phyloP scores from a whole-genome alignment of 345 rosid species.

The Populus nigra region DNA sequence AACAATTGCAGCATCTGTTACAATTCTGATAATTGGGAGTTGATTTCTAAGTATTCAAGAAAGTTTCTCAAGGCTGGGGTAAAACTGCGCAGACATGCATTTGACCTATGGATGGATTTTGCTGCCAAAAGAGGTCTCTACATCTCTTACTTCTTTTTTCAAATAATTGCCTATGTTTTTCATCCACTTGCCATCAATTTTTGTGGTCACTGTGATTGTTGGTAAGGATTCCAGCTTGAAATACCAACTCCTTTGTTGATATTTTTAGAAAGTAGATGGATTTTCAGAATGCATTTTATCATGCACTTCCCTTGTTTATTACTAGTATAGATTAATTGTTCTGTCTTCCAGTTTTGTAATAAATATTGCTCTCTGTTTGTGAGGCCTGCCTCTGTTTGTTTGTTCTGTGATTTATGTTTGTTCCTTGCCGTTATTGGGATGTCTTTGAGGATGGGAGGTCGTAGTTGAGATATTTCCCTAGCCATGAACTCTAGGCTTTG shows the following conservation, averaged over 20 bases:
- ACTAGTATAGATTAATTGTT: background rate
- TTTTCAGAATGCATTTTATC: background rate
- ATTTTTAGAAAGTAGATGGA: background rate
- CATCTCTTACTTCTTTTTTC: conserved; percentile 11
- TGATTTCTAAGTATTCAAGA: conserved; percentile 57
- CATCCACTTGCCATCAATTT: conserved; percentile 3
- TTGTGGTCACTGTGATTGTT: background rate
- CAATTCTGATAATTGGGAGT: conserved; percentile 55
- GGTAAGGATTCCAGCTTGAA: background rate
- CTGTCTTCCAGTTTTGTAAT: background rate
- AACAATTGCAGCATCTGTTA: conserved; percentile 65
- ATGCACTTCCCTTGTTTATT: background rate
- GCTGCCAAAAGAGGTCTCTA: conserved; percentile 64
- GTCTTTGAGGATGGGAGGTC: background rate
- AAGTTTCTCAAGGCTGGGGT: conserved; percentile 65
- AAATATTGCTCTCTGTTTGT: too few species aligned
- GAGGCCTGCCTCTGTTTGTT: too few species aligned
- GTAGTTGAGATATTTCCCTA: background rate
- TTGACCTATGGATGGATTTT: conserved; percentile 80
- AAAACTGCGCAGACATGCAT: conserved; percentile 60
- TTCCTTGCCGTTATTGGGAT: background rate
- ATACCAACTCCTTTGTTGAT: background rate
- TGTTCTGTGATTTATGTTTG: background rate
- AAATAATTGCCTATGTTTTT: background rate
- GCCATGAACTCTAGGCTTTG: background rate